Percentiles rank a stretch among this genome's conserved stretches.
phyloP scores from a whole-genome alignment of 2,329 filamentous ascomycete genomes.

The Alternaria viburni region DNA sequence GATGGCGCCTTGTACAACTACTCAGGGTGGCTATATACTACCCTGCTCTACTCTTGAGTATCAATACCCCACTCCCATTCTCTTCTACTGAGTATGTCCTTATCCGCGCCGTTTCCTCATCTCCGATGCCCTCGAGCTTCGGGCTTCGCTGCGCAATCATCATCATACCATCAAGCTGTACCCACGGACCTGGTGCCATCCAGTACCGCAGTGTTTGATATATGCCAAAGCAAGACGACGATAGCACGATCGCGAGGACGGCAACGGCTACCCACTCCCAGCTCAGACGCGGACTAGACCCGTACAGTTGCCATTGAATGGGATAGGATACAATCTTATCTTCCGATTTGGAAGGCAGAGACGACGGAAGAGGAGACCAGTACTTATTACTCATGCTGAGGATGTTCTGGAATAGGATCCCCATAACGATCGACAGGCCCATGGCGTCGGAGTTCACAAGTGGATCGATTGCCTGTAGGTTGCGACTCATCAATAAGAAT shows the following conservation, averaged over 20 bases:
- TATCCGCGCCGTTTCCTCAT: neutral
- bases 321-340: slow-evolving; percentile 1
- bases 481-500: slow-evolving; percentile 1
- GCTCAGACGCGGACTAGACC: neutral
- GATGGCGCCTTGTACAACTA: neutral
- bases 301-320: slow-evolving; percentile 15
- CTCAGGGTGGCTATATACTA: neutral
- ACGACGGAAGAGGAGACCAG: neutral
- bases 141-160: slow-evolving; percentile 6
- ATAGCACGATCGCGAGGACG: neutral
- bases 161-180: slow-evolving; percentile 3
- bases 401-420: slow-evolving; percentile 4
- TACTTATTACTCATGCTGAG: slow-evolving; percentile 5
- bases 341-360: neutral
- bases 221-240: neutral
- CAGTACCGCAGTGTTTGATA: neutral
- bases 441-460: neutral
- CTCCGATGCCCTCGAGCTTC: neutral
- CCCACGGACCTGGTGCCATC: slow-evolving; percentile 3
- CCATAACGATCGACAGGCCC: slow-evolving; percentile 3
- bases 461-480: neutral
- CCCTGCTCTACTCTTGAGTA: slow-evolving; percentile 1
- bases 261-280: slow-evolving; percentile 8
- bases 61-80: neutral
- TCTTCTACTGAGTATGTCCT: neutral